Conservation (phyloP, 306 rosid species). For the Acacia confusa region DNA sequence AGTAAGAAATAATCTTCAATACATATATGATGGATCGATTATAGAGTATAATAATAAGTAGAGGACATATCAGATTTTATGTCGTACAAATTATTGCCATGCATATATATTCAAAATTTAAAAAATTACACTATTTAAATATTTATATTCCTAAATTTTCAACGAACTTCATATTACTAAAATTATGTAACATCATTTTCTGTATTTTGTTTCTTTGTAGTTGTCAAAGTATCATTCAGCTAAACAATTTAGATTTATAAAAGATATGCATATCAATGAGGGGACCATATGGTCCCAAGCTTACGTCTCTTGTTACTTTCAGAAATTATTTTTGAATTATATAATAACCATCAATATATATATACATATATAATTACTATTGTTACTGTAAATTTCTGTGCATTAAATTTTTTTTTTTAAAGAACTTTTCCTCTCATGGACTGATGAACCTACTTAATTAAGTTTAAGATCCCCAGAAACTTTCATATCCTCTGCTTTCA, state of each 20-base stretch:
- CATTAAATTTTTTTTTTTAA: too few relatives aligned
- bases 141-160: neutral
- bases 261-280: neutral
- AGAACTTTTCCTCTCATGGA: too few relatives aligned
- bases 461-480: too few relatives aligned
- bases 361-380: neutral
- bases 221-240: neutral
- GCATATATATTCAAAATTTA: neutral
- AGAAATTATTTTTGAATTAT: neutral
- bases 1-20: neutral
- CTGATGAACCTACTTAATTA: too few relatives aligned
- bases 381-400: neutral
- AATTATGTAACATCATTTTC: neutral
- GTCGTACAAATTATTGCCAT: neutral
- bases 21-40: neutral
- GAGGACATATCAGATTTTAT: neutral
- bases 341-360: neutral
- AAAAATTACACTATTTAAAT: neutral
- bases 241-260: neutral
- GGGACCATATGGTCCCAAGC: neutral
- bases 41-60: neutral
- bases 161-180: neutral
- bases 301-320: neutral
- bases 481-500: too few relatives aligned
- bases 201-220: neutral